Percentiles rank a stretch among this genome's conserved stretches.
These are phyloP conservation scores for Sporothrix variecibatus DNA, from an alignment of 2,329 filamentous ascomycete species.

Conservation along the genomic window DNA sequence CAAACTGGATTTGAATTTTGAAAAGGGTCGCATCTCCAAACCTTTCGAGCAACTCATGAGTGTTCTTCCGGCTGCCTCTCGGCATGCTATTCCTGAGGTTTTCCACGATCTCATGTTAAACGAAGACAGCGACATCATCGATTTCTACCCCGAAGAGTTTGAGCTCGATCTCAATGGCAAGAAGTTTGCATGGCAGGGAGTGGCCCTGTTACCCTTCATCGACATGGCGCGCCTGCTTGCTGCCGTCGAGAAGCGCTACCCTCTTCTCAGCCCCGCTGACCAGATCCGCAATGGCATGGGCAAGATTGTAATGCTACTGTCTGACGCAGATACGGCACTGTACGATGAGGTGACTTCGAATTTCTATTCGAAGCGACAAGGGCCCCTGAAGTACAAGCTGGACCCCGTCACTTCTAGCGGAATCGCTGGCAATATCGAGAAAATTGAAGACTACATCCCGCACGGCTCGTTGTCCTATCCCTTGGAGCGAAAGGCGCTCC, in stretches of 20 bases:
- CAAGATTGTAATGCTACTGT: conserved; percentile 79
- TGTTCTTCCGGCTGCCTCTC: conserved; percentile 88
- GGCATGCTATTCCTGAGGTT: conserved; percentile 82
- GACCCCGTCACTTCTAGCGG: conserved; percentile 75
- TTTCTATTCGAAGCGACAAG: conserved; percentile 91
- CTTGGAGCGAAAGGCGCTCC: conserved; percentile 69
- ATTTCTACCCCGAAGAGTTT: conserved; percentile 97
- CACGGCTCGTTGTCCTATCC: conserved; percentile 80
- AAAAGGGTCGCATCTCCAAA: conserved; percentile 80
- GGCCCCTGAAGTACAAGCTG: conserved; percentile 65
- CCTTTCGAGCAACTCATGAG: conserved; percentile 99
- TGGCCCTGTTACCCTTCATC: conserved; percentile 92
- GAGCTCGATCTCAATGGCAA: conserved; percentile 93
- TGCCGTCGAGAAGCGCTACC: conserved; percentile 82
- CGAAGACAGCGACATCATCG: conserved; percentile 85
- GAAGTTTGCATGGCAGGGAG: conserved; percentile 97
- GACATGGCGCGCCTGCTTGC: conserved; percentile 82
- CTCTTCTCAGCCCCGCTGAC: conserved; percentile 75
- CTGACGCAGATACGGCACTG: conserved; percentile 73
- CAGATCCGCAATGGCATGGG: conserved; percentile 75
- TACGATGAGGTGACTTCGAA: conserved; percentile 82
- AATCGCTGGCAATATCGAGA: conserved; percentile 76
- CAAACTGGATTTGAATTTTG: conserved; percentile 77
- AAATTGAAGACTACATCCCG: conserved; percentile 80
- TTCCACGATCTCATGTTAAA: conserved; percentile 93